Evolutionary conservation across 2,329 filamentous ascomycete genomes (phyloP).

Genomic region (Fusarium nygamai): DNA sequence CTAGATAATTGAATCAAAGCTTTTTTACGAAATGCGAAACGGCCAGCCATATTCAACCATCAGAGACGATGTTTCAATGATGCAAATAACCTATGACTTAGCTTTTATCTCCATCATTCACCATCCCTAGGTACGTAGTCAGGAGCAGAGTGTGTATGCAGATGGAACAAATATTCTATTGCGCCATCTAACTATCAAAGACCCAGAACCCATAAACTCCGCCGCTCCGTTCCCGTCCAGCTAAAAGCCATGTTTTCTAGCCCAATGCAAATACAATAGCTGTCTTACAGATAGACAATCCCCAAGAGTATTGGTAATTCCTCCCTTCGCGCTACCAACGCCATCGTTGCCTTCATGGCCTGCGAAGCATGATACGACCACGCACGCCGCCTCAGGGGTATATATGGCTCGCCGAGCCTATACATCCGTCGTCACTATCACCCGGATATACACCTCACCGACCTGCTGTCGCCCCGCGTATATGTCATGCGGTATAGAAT

Average conservation of each 20-base stretch:
- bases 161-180: constrained; percentile 39
- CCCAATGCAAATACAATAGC: constrained; percentile 42
- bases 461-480: constrained; percentile 21
- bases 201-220: constrained; percentile 48
- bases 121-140: not conserved
- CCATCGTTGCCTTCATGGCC: constrained; percentile 17
- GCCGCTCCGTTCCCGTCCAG: constrained; percentile 46
- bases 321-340: constrained; percentile 5
- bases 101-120: not conserved
- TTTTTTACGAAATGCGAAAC: not conserved
- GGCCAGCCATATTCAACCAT: not conserved
- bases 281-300: constrained; percentile 37
- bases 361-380: not conserved
- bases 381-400: constrained; percentile 24
- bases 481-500: constrained; percentile 35
- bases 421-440: constrained; percentile 23
- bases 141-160: not conserved
- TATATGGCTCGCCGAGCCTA: constrained; percentile 36
- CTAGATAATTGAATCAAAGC: not conserved
- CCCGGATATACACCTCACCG: constrained; percentile 6
- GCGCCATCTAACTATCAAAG: constrained; percentile 39
- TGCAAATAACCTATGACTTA: not conserved
- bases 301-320: constrained; percentile 22
- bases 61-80: not conserved
- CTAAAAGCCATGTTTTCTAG: constrained; percentile 43